These are phyloP conservation scores for Inga leiocalycina DNA, from an alignment of 306 rosid genomes.

Conservation along the genomic window DNA sequence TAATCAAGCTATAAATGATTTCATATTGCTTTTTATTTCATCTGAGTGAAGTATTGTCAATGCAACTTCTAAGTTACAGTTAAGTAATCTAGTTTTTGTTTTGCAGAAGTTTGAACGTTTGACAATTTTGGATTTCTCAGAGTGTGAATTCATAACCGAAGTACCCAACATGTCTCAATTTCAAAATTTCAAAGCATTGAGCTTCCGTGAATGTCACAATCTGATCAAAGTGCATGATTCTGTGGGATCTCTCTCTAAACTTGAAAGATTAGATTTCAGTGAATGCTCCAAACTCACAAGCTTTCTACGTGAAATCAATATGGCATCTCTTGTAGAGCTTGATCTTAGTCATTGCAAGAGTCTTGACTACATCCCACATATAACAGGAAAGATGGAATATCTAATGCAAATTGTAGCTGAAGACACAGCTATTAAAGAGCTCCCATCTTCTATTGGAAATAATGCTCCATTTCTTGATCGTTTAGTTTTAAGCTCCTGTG, in stretches of 20 bases:
- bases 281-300: not conserved
- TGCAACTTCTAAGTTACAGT: not conserved
- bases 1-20: not conserved
- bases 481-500: not conserved
- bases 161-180: not conserved
- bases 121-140: not conserved
- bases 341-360: not conserved
- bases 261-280: not conserved
- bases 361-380: slow-evolving; percentile 22
- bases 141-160: not conserved
- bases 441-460: slow-evolving; percentile 22
- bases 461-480: not conserved
- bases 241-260: not conserved
- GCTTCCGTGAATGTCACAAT: not conserved
- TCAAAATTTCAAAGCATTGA: not conserved
- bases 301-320: not conserved
- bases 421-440: not conserved
- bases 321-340: slow-evolving; percentile 21
- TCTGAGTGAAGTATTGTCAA: too few species aligned
- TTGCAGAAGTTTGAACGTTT: not conserved
- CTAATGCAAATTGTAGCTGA: not conserved
- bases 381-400: slow-evolving; percentile 1
- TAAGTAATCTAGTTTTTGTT: not conserved
- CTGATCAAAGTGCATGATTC: not conserved
- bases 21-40: too few species aligned